Conservation (phyloP, 345 rosid species). For the Salix dunnii region DNA sequence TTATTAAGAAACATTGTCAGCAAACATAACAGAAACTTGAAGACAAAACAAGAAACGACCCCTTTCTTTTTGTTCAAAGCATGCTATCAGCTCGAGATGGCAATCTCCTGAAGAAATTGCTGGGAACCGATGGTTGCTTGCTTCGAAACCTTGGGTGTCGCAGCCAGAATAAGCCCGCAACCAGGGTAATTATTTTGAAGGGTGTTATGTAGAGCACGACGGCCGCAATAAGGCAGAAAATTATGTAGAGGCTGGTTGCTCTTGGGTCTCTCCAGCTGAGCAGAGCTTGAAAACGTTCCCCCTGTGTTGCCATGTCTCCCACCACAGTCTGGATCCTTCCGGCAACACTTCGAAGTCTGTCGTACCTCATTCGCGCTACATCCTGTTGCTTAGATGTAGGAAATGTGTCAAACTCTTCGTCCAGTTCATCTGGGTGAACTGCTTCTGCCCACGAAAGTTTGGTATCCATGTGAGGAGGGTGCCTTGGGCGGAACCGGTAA, state of each 20-base stretch:
- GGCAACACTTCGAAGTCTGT: slow-evolving; percentile 29
- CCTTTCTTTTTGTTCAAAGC: slow-evolving; percentile 15
- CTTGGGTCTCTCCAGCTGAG: slow-evolving; percentile 38
- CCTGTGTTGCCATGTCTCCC: slow-evolving; percentile 37
- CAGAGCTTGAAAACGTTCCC: slow-evolving; percentile 27
- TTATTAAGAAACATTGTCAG: neutral
- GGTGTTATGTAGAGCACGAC: slow-evolving; percentile 30
- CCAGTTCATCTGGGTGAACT: slow-evolving; percentile 30
- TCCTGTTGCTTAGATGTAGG: slow-evolving; percentile 29
- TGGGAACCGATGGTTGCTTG: slow-evolving; percentile 28
- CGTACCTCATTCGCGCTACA: slow-evolving; percentile 27
- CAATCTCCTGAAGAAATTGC: slow-evolving; percentile 31
- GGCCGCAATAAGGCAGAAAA: slow-evolving; percentile 30
- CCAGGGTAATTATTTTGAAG: slow-evolving; percentile 23
- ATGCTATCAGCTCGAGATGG: slow-evolving; percentile 33
- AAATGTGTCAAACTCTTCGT: slow-evolving; percentile 32
- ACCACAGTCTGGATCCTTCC: slow-evolving; percentile 35
- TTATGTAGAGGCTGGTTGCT: slow-evolving; percentile 23
- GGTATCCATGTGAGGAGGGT: slow-evolving; percentile 37
- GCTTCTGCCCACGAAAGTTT: slow-evolving; percentile 32
- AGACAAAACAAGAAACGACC: neutral
- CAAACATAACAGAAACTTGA: neutral
- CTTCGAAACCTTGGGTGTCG: slow-evolving; percentile 33
- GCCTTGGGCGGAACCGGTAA: slow-evolving; percentile 26
- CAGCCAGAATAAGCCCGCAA: slow-evolving; percentile 25